Percentiles rank a stretch among this genome's conserved stretches.
Conservation (phyloP, 2,329 filamentous ascomycete genomes). For the Diaporthe helianthi region DNA sequence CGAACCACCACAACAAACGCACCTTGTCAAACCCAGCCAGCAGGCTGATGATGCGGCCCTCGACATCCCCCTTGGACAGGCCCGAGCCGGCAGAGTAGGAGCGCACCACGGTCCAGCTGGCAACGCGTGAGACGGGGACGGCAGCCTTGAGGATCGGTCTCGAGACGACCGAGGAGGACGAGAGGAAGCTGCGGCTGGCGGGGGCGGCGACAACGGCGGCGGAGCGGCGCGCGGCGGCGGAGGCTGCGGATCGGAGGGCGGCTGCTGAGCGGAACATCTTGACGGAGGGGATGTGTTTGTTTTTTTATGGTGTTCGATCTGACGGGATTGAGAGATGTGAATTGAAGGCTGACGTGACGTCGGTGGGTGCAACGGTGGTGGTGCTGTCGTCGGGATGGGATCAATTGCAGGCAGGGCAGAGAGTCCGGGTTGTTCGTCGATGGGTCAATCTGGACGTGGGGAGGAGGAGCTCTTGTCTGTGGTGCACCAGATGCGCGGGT, state of each 20-base stretch:
- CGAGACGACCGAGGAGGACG: conserved; percentile 36
- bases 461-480: conserved; percentile 32
- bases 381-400: not conserved
- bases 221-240: conserved; percentile 55
- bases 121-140: conserved; percentile 66
- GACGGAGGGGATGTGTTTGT: too few relatives aligned
- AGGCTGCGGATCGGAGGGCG: conserved; percentile 78
- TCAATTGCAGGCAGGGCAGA: too few relatives aligned
- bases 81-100: conserved; percentile 86
- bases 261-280: conserved; percentile 91
- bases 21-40: conserved; percentile 98
- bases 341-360: not conserved
- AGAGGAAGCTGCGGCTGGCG: conserved; percentile 63
- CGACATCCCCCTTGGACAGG: conserved; percentile 76
- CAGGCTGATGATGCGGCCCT: conserved; percentile 90
- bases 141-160: conserved; percentile 67
- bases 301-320: conserved; percentile 12
- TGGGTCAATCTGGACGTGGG: conserved; percentile 30
- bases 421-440: not conserved
- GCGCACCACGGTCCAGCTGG: conserved; percentile 73
- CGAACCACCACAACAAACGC: conserved; percentile 42
- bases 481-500: conserved; percentile 25
- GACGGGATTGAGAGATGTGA: not conserved
- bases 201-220: conserved; percentile 50
- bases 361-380: not conserved